A percentile compares a stretch with the other conserved stretches of the same genome.
Evolutionary conservation across 2,329 filamentous ascomycete species (phyloP).

Genomic region (Fusarium neocosmosporiellum): DNA sequence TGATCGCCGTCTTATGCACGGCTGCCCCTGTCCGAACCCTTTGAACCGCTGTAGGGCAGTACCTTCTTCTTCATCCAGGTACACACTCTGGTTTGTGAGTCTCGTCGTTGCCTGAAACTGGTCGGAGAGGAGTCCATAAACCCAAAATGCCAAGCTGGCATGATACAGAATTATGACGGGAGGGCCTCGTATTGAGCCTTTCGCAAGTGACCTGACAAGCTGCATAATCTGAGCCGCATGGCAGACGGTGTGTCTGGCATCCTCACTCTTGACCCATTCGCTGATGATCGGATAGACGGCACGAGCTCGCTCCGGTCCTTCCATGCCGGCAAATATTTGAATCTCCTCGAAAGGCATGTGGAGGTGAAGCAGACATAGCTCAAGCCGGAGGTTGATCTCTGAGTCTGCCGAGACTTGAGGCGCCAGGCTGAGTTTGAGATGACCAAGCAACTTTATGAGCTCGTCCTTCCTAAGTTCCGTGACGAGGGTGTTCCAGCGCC

Average conservation of each 20-base stretch:
- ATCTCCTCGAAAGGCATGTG: slow-evolving; percentile 56
- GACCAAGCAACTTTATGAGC: slow-evolving; percentile 39
- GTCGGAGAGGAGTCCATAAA: slow-evolving; percentile 28
- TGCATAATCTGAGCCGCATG: slow-evolving; percentile 46
- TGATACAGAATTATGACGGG: slow-evolving; percentile 44
- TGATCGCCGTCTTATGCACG: slow-evolving; percentile 25
- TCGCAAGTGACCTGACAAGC: slow-evolving; percentile 24
- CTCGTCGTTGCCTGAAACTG: neutral
- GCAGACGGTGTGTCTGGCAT: slow-evolving; percentile 47
- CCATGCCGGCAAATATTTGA: slow-evolving; percentile 56
- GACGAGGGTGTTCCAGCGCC: slow-evolving; percentile 44
- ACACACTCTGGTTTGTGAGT: neutral
- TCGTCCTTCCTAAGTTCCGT: slow-evolving; percentile 44
- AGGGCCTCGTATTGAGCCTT: slow-evolving; percentile 34
- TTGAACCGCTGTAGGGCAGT: slow-evolving; percentile 24
- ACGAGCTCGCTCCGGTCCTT: slow-evolving; percentile 52
- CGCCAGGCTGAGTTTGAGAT: slow-evolving; percentile 24
- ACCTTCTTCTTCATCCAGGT: slow-evolving; percentile 15
- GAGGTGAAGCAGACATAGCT: slow-evolving; percentile 50
- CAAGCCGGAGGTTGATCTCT: slow-evolving; percentile 47
- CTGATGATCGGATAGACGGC: slow-evolving; percentile 47
- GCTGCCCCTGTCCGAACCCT: slow-evolving; percentile 26
- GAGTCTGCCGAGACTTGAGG: neutral
- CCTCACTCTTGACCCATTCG: slow-evolving; percentile 50
- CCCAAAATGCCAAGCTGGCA: slow-evolving; percentile 45